Evolutionary conservation across 2,329 filamentous ascomycete species (phyloP).

Genomic region (Aschersonia sp.): DNA sequence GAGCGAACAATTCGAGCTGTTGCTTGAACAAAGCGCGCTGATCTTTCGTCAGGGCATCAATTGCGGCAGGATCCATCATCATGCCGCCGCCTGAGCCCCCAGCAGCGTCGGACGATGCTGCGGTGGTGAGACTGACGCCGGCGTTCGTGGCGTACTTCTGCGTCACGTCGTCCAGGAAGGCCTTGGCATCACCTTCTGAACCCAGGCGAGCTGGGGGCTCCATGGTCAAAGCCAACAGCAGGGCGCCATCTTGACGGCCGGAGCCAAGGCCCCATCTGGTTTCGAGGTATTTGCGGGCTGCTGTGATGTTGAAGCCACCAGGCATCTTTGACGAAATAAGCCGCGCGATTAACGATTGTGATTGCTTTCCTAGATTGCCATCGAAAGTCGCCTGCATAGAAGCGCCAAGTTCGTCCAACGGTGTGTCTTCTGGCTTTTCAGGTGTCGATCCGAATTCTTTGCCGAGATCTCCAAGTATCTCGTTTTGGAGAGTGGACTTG

Average conservation of each 20-base stretch:
- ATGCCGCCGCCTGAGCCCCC: slow-evolving; percentile 66
- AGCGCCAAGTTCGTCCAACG: slow-evolving; percentile 85
- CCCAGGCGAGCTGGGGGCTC: slow-evolving; percentile 81
- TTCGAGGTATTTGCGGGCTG: slow-evolving; percentile 88
- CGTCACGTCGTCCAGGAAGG: slow-evolving; percentile 73
- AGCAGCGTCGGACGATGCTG: slow-evolving; percentile 58
- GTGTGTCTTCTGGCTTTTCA: slow-evolving; percentile 95
- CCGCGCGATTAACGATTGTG: slow-evolving; percentile 80
- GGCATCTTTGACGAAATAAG: slow-evolving; percentile 99
- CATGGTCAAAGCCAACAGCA: slow-evolving; percentile 81
- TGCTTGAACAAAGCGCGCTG: slow-evolving; percentile 95
- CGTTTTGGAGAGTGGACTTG: slow-evolving; percentile 97
- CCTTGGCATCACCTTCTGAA: slow-evolving; percentile 82
- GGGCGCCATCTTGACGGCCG: slow-evolving; percentile 80
- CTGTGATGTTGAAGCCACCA: slow-evolving; percentile 96
- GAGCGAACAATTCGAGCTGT: slow-evolving; percentile 84
- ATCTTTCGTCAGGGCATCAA: slow-evolving; percentile 94
- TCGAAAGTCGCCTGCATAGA: slow-evolving; percentile 98
- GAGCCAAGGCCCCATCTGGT: slow-evolving; percentile 78
- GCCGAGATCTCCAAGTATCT: slow-evolving; percentile 91
- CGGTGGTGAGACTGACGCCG: slow-evolving; percentile 70
- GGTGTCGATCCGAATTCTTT: slow-evolving; percentile 98
- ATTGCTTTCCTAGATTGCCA: slow-evolving; percentile 94
- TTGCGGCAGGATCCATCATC: slow-evolving; percentile 99
- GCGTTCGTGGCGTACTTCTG: slow-evolving; percentile 80